Base-by-base conservation (phyloP, 345 rosid genomes). In the Citropsis articulata region DNA sequence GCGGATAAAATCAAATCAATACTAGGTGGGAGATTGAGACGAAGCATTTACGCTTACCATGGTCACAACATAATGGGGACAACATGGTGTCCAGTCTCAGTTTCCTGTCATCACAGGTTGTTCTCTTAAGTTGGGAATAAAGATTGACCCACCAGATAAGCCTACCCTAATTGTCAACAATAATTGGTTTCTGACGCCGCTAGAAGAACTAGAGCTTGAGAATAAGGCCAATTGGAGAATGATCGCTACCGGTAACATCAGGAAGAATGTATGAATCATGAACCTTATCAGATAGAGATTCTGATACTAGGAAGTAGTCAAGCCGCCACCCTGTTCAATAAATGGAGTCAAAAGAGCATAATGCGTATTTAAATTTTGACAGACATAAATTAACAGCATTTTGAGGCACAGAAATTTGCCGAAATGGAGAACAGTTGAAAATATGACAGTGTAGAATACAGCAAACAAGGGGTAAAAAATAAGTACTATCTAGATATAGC, bases 301-400 rank as follows among this genome's bases (percentile, higher is more conserved):
- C 94, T 2, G 99, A 96, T 70, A 88, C 94, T 7, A 94, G 94
- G 85, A 94, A 96, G 87, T 96, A 96, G 89, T 96, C 99, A 7
- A 96, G 95, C 76, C 98, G 87, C 99, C 99, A 96, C 21, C 99
- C 99, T 96, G 88, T 81, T 86, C 76, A 65, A 61, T 61, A 35
- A 35, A 25, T 13, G 21, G 66, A 56, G 12, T 67, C 30, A 35
- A 13, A 57, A n/a, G 35, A 35, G 8, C 16, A 36, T 25, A 16
- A 35, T 35, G 19, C 33, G 4, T 1, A 73, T 61, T 33, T 1
- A 73, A 40, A 33, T 60, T 24, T 31, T 56, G 25, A 71, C 2
- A 12, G 30, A 40, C 8, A 40, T 38, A 59, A 27, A 70, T 16
- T 28, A 7, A 33, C 5, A 66, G 13, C 30, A 21, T 6, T 66